Base-by-base conservation (phyloP, 2,329 filamentous ascomycete genomes). In the Colletotrichum plurivorum region DNA sequence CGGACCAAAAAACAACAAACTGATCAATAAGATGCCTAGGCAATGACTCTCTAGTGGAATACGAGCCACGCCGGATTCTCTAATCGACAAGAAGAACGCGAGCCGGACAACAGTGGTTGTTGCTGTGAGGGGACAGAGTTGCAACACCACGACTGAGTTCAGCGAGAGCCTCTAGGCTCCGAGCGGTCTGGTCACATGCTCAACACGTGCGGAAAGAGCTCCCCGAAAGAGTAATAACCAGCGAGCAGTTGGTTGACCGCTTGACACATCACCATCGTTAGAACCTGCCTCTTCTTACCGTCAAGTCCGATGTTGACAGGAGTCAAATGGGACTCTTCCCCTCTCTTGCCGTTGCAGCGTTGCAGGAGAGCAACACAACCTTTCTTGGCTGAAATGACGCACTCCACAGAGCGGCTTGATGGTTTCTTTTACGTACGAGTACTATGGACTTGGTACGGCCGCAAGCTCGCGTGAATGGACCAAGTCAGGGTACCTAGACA, bases 351-450 rank as follows among this genome's bases (percentile, higher is more conserved):
- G n/a, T 18, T 20, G 45, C 13, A n/a, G 2, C 45, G 16, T 48
- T 18, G 45, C 18, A 10, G 9, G 31, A 36, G 31, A 36, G 10
- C 31, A 25, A 25, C 45, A 10, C n/a, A 48, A 18, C 22, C 2
- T 52, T 52, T 18, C 31, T 60, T 41, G 57, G 46, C 57, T 27
- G 31, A 45, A 13, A 60, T 20, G 31, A 60, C 25, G 46, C 13
- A 27, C 4, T 60, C 46, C 6, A 10, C 36, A 27, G 48, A 46
- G n/a, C 18, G 31, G 46, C 5, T 10, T 16, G n/a, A 39, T 20
- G 3, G 31, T 60, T 60, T 60, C 45, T 52, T 60, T 60, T 60
- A 60, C 57, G 46, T 60, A 60, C 46, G 25, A 18, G 9, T 7
- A 36, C 31, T 10, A 41, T 51, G 20, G 6, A 60, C 27, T 49